These are phyloP conservation scores for Thraustotheca clavata DNA, from an alignment of 352 stramenopile genomes.

Conservation along the genomic window DNA sequence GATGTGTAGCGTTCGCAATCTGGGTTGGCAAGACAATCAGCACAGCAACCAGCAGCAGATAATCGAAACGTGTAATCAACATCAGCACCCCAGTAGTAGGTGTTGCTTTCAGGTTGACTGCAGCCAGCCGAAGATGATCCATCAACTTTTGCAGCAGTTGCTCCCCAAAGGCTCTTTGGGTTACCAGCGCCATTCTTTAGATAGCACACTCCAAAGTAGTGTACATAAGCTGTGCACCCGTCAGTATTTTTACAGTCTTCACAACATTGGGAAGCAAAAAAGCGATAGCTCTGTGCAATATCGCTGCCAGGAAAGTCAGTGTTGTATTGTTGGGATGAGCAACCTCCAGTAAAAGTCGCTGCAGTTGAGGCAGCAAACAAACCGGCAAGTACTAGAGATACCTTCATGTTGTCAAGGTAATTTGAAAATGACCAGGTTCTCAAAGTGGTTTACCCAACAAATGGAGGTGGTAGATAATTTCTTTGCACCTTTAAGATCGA, in stretches of 20 bases:
- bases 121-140: background rate
- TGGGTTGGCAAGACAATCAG: background rate
- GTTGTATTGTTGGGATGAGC: background rate
- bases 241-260: background rate
- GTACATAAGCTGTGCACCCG: slow-evolving; percentile 5
- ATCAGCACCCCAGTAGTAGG: background rate
- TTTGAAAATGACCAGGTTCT: no score
- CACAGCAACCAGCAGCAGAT: background rate
- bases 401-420: background rate
- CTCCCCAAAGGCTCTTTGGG: background rate
- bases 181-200: background rate
- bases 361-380: background rate
- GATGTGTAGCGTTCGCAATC: background rate
- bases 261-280: background rate
- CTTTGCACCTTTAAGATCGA: no score
- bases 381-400: background rate
- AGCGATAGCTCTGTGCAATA: background rate
- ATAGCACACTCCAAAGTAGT: background rate
- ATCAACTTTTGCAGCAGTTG: background rate
- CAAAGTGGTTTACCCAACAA: no score
- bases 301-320: background rate
- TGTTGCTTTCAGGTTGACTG: background rate
- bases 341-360: background rate
- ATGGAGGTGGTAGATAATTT: no score
- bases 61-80: background rate